A percentile compares a stretch with the other conserved stretches of the same genome.
Conservation (phyloP, 192 early-diverging fungal genomes). For the Oehlia diaphana region DNA sequence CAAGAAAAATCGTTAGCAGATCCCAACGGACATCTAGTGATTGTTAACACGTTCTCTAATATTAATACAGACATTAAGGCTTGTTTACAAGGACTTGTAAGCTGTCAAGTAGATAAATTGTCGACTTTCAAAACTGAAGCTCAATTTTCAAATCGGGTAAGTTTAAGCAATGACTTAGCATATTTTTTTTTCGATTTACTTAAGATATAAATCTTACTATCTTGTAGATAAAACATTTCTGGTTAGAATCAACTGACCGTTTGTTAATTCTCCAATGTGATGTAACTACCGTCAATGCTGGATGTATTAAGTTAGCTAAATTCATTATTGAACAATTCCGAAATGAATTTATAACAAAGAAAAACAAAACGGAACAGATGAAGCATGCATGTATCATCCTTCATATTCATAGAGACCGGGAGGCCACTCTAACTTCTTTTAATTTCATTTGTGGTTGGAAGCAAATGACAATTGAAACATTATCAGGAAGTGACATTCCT, state of each 20-base stretch:
- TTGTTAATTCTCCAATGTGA: constrained; percentile 25
- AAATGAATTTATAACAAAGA: constrained; percentile 8
- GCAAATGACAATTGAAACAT: constrained; percentile 29
- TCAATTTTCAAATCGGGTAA: constrained; percentile 1
- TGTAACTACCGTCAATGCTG: background rate
- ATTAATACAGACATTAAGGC: constrained; percentile 10
- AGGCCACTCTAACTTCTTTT: background rate
- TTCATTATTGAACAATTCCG: constrained; percentile 23
- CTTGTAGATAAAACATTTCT: constrained; percentile 2
- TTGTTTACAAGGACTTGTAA: background rate
- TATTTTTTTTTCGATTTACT: background rate
- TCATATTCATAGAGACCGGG: constrained; percentile 22
- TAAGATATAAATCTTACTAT: too few relatives aligned
- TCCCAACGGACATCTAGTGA: background rate
- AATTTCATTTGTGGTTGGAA: constrained; percentile 27
- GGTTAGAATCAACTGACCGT: constrained; percentile 12
- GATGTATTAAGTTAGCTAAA: constrained; percentile 26
- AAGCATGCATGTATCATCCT: constrained; percentile 24
- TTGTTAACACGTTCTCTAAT: constrained; percentile 24
- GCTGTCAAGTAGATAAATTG: constrained; percentile 10
- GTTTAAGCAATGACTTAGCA: background rate
- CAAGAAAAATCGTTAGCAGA: background rate
- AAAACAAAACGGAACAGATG: background rate
- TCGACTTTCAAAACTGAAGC: constrained; percentile 19
- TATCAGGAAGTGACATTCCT: constrained; percentile 6